Conservation (phyloP, 2,329 filamentous ascomycete species). For the Fusarium proliferatum region DNA sequence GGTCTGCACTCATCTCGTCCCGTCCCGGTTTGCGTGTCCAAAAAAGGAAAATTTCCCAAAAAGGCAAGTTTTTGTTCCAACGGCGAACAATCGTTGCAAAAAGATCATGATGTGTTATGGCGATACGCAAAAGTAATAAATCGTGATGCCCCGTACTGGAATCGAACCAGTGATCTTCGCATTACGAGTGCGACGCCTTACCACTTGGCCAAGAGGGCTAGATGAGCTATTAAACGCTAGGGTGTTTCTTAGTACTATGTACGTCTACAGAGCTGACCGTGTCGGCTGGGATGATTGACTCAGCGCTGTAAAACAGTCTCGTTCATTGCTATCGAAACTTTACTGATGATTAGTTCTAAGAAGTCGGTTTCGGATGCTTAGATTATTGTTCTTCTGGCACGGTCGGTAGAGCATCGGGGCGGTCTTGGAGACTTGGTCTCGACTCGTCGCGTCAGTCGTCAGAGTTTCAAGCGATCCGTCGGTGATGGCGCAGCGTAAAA, state of each 20-base stretch:
- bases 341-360: fast-evolving
- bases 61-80: background rate
- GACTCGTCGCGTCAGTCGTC: background rate
- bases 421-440: fast-evolving
- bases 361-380: fast-evolving
- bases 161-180: constrained; percentile 44
- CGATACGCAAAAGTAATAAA: background rate
- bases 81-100: background rate
- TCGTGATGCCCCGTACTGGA: constrained; percentile 34
- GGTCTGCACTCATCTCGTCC: background rate
- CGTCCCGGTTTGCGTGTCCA: background rate
- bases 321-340: fast-evolving
- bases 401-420: fast-evolving
- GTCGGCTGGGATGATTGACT: too few relatives aligned
- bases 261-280: fast-evolving
- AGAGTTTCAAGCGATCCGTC: background rate
- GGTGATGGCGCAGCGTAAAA: too few relatives aligned
- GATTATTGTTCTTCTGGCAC: background rate
- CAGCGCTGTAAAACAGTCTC: fast-evolving
- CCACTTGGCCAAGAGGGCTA: constrained; percentile 43
- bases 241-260: fast-evolving
- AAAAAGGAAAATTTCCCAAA: background rate
- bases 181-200: constrained; percentile 46
- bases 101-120: fast-evolving
- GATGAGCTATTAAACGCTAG: constrained; percentile 2